phyloP scores from a whole-genome alignment of 140 eudicot species.

The Anethum foeniculum region DNA sequence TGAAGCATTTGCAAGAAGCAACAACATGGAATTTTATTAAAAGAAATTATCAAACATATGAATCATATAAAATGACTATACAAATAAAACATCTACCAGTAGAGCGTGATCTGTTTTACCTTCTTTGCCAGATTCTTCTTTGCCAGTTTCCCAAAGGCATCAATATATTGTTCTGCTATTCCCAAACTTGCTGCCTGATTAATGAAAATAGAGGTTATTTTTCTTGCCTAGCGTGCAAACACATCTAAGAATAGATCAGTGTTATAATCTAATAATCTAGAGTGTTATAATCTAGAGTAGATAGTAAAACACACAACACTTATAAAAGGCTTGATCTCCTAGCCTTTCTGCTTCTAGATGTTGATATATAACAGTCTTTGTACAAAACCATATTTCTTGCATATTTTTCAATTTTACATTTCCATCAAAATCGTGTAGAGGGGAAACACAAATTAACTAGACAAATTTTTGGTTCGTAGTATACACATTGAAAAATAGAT shows the following conservation, averaged over 20 bases:
- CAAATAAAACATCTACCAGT: background rate
- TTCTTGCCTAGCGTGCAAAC: background rate
- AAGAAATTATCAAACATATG: background rate
- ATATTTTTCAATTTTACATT: background rate
- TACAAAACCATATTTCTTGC: background rate
- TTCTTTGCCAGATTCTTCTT: constrained; percentile 81
- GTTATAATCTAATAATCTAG: background rate
- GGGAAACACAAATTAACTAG: background rate
- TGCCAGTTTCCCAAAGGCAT: constrained; percentile 75
- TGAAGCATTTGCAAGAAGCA: constrained; percentile 62
- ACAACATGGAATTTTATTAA: constrained; percentile 30
- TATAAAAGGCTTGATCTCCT: background rate
- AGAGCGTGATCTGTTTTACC: constrained; percentile 29
- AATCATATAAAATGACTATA: background rate
- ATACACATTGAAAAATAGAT: background rate
- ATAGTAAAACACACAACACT: background rate
- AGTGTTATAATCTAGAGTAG: background rate
- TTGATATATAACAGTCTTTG: background rate
- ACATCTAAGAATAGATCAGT: background rate
- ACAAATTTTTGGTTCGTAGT: background rate
- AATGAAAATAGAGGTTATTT: background rate
- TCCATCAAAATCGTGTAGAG: background rate
- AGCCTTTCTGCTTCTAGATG: background rate
- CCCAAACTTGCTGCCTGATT: constrained; percentile 90
- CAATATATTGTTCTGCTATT: constrained; percentile 79